Conservation (phyloP, 495 filamentous ascomycete species). For the Elasticomyces elasticus region DNA sequence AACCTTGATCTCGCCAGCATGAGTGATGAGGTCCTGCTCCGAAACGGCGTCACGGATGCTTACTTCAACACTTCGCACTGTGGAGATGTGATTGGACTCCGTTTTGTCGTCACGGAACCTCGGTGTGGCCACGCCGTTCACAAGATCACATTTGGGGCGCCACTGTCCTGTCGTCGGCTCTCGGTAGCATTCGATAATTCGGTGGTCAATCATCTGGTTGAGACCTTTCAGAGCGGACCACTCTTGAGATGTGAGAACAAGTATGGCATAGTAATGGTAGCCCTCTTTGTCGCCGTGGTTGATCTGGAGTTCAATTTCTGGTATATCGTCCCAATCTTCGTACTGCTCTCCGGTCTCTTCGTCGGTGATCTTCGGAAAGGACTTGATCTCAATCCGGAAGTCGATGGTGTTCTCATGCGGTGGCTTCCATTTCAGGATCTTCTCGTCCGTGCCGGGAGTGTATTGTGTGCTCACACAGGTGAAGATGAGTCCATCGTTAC, state of each 20-base stretch:
- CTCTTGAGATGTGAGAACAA: conserved; percentile 62
- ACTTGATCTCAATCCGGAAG: conserved; percentile 61
- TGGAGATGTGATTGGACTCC: conserved; percentile 78
- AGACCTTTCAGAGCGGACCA: conserved; percentile 74
- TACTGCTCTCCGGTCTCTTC: conserved; percentile 30
- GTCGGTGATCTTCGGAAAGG: conserved; percentile 55
- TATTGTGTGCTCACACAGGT: conserved; percentile 81
- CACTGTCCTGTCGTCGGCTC: conserved; percentile 56
- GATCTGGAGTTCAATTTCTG: conserved; percentile 46
- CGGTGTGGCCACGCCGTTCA: conserved; percentile 35
- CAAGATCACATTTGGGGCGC: conserved; percentile 48
- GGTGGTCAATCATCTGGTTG: conserved; percentile 61
- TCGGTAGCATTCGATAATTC: conserved; percentile 79
- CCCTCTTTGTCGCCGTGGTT: conserved; percentile 40
- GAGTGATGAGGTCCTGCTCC: conserved; percentile 54
- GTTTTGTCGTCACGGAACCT: conserved; percentile 83
- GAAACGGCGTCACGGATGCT: conserved; percentile 68
- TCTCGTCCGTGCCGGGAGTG: conserved; percentile 76
- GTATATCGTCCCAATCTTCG: conserved; percentile 53
- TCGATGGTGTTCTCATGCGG: conserved; percentile 87
- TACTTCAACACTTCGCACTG: conserved; percentile 68
- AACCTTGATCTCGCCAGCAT: conserved; percentile 52
- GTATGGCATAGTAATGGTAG: conserved; percentile 53
- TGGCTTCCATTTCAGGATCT: conserved; percentile 97
- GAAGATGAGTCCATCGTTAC: conserved; percentile 95